Evolutionary conservation across 306 rosid species (phyloP), one percentile per base, ranked within the genome.

Genomic region (Vachellia pachyceras): DNA sequence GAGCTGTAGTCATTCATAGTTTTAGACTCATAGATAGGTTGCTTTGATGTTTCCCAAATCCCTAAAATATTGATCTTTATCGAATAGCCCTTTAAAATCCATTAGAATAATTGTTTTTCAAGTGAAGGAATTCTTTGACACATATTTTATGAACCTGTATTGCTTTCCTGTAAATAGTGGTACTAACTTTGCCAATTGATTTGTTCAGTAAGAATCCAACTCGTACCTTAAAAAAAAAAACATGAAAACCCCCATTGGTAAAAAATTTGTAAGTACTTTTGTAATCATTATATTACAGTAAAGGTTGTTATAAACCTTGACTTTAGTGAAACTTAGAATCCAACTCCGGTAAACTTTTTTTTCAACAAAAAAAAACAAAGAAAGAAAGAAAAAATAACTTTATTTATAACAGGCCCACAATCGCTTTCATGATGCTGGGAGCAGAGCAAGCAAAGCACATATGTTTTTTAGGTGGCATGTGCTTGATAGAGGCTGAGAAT

Each of bases 21-120:
- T 73, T 9, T 76, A 54, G 89, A 87, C 66, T 79, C 49, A 15
- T 81, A 82, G 87, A n/a, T 83, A 82, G 87, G 75, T 57, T 50
- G 66, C 71, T 75, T 87, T 83, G 81, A 80, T 69, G 81, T 64
- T 84, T 85, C 69, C 86, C 72, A 76, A 73, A 71, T 81, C 67
- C 75, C 77, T 75, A 75, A 47, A 77, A 18, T 22, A 65, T 54
- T 77, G n/a, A 61, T 17, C 66, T 49, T 49, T 49, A 3, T 49
- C 14, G 55, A 23, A 58, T 6, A 23, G 17, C 35, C 6, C 10
- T 10, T 58, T 10, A 58, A 8, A 58, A 58, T 5, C 25, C 18
- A 60, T 23, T 60, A 25, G 6, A 25, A 14, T 58, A 11, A 25
- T 58, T 3, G 6, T 57, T 23, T 54, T 58, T 58, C 1, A 23